These are phyloP conservation scores for Solanum gracilifrons DNA, from an alignment of 257 asterid genomes.

Conservation along the genomic window DNA sequence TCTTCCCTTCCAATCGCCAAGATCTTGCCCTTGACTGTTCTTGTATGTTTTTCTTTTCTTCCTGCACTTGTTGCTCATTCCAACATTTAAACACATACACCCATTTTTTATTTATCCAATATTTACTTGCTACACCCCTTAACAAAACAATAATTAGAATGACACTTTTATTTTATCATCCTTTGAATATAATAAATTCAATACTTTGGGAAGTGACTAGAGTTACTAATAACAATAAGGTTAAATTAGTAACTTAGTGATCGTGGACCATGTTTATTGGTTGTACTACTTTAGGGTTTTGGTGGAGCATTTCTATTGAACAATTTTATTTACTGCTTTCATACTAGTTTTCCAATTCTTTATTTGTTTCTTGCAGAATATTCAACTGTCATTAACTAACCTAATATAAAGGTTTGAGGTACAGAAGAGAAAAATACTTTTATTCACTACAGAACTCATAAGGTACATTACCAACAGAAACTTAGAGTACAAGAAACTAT, in stretches of 20 bases:
- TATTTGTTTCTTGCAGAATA: background rate
- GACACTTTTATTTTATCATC: background rate
- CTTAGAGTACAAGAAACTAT: too few species aligned
- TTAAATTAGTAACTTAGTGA: background rate
- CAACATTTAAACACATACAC: background rate
- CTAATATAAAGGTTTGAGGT: too few species aligned
- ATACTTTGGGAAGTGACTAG: background rate
- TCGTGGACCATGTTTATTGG: background rate
- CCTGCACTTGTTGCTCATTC: background rate
- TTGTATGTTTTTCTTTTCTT: slow-evolving; percentile 30
- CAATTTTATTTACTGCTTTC: background rate
- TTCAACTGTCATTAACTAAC: background rate
- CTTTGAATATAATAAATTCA: too few species aligned
- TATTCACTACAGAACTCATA: too few species aligned
- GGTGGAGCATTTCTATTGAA: too few species aligned
- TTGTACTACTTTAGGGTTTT: background rate
- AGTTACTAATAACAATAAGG: background rate
- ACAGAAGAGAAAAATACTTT: too few species aligned
- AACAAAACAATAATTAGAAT: background rate
- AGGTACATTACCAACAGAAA: too few species aligned
- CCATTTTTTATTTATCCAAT: background rate
- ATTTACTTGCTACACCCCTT: background rate
- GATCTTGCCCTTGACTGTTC: slow-evolving; percentile 70
- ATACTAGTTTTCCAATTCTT: background rate
- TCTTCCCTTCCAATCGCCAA: slow-evolving; percentile 40